Conservation (phyloP, 2,329 filamentous ascomycete species). For the Ascocoryne sarcoides region DNA sequence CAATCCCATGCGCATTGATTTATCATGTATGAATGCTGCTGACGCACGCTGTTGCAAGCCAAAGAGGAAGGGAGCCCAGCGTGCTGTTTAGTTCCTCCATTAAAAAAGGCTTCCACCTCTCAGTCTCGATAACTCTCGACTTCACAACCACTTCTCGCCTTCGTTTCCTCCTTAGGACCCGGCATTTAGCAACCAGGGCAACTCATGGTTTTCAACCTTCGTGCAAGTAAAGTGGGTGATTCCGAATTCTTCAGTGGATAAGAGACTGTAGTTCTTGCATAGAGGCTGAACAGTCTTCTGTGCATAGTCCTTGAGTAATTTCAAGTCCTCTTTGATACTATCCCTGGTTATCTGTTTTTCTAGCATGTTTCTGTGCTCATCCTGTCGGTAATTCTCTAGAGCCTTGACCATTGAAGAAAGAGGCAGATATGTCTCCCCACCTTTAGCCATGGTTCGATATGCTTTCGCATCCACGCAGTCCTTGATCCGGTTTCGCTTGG, state of each 20-base stretch:
- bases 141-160: no score
- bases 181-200: slow-evolving; percentile 22
- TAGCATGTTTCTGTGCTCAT: no score
- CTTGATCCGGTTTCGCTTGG: background rate
- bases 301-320: slow-evolving; percentile 17
- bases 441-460: slow-evolving; percentile 17
- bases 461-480: slow-evolving; percentile 4
- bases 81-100: no score
- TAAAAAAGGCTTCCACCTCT: no score
- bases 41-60: no score
- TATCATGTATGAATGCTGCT: no score
- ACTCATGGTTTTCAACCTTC: slow-evolving; percentile 13
- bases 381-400: slow-evolving; percentile 1
- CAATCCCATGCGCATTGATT: no score
- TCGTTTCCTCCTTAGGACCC: no score
- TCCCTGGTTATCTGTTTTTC: background rate
- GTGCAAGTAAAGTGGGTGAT: slow-evolving; percentile 22
- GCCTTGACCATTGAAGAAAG: slow-evolving; percentile 1
- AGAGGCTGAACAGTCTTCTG: slow-evolving; percentile 12
- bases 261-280: slow-evolving; percentile 17
- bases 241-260: slow-evolving; percentile 10
- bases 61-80: no score
- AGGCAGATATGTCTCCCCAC: slow-evolving; percentile 19
- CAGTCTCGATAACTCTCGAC: no score
- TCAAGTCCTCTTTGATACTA: slow-evolving; percentile 11